Evolutionary conservation across 805 yeast genomes (phyloP), one percentile per base, ranked within the genome.

Genomic region (Metschnikowia shivogae): DNA sequence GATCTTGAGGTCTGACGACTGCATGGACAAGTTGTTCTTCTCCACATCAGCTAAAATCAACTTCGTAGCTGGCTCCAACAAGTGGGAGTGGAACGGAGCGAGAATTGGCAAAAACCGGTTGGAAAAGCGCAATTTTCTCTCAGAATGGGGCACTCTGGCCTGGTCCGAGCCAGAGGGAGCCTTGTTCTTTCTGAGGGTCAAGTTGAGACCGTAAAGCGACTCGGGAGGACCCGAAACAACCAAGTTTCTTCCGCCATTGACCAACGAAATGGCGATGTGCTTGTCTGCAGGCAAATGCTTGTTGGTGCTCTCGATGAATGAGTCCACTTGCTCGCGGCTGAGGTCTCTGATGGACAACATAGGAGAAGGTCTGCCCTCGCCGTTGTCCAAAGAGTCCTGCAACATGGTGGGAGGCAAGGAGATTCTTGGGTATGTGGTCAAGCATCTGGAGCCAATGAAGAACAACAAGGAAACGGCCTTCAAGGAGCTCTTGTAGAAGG

Each of bases 151-250:
- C 48, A 93, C 80, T 74, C 98, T 83, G 46, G 96, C 83, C 77
- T 93, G 99, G 63, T 92, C 96, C 58, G 88, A 78, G 45, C 97
- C 98, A 38, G 93, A 74, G 37, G 95, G 86, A 41, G 97, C 97
- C 73, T 93, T 93, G 48, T 89, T 89, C 72, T 88, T 87, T 76
- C 99, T 84, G 66, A 93, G 77, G 49, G 92, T 79, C 61, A 93
- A 77, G 70, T 90, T 90, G 60, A 93, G 79, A 76, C 99, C 99
- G 60, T 92, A 93, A 50, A 93, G 75, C 3, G 98, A 89, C 77
- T 90, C 96, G 46, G 99, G 98, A 39, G 98, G 99, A 66, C 99
- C 99, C 19, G 95, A 81, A 39, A 92, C 89, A 46, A 93, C 99
- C 72, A 89, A 77, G 68, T 89, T 88, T 73, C 96, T 81, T 39